Evolutionary conservation across 176 grass and related monocot genomes (phyloP).

Genomic region (Carex littledalei): DNA sequence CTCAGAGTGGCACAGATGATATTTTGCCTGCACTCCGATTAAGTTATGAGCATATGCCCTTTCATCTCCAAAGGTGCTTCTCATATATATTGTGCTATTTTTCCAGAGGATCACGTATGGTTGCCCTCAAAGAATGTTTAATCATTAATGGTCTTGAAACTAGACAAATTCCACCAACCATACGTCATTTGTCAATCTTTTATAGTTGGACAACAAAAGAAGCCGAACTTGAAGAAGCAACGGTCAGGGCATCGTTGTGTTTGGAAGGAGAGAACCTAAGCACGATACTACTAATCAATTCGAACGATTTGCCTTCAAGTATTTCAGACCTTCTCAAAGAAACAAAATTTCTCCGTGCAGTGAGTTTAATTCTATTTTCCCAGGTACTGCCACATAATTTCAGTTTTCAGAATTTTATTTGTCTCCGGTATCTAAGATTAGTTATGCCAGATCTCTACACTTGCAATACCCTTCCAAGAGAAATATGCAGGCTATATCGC

Average conservation of each 20-base stretch:
- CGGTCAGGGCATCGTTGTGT: background rate
- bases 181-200: background rate
- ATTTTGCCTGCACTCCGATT: constrained; percentile 21
- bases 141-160: too few species aligned
- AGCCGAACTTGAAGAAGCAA: background rate
- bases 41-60: constrained; percentile 31
- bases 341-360: background rate
- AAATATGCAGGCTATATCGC: constrained; percentile 16
- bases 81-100: constrained; percentile 24
- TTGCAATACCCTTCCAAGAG: background rate
- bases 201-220: background rate
- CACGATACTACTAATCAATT: background rate
- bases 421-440: constrained; percentile 30
- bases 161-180: too few species aligned
- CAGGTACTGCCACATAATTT: background rate
- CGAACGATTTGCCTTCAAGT: too few species aligned
- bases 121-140: too few species aligned
- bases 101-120: background rate
- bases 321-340: background rate
- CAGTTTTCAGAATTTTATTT: background rate
- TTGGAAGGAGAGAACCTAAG: constrained; percentile 6
- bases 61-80: constrained; percentile 13
- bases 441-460: too few species aligned
- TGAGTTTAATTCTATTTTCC: background rate
- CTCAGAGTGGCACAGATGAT: background rate